Base-by-base conservation (phyloP, 441 rosid species). In the Mallotus japonicus region DNA sequence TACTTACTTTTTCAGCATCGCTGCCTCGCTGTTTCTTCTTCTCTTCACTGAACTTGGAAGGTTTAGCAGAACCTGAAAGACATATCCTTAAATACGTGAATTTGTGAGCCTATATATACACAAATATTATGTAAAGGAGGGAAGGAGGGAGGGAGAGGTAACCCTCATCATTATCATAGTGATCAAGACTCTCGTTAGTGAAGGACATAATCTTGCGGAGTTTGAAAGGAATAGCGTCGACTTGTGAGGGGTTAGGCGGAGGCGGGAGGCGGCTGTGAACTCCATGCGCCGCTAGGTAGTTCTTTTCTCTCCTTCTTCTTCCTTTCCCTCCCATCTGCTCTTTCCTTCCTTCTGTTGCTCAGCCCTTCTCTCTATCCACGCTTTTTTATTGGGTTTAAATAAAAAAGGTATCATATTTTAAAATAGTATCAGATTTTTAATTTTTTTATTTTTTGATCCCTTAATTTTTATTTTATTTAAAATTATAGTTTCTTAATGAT, bases 261-360 rank as follows among this genome's bases (percentile, higher is more conserved):
- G 97, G 97, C 55, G 97, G 97, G 13, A 89, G 93, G 11, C 87
- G 77, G 49, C 79, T 71, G 62, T 80, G 75, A 19, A 89, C 91
- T 60, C 96, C 97, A 76, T 94, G 99, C 19, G 93, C 92, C 6
- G 92, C 94, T 70, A 67, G 60, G 77, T 87, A 92, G 80, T 95
- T 95, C 80, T 88, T 92, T 80, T 89, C 94, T 84, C 97, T 84
- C 69, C 99, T 84, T 65, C 78, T 87, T 76, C 79, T 82, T 58
- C 95, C 97, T 80, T 94, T 90, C 59, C 95, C 93, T 75, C 86
- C 97, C 99, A 92, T 92, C 76, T 69, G 76, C 72, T 42, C 10
- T 42, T 42, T 42, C 58, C 4, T 74, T 32, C 54, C 0, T 62
- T 57, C 59, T 24, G 50, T 47, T 22, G 49, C 47, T 40, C 40